Evolutionary conservation across 768 basidiomycete genomes (phyloP).

Genomic region (Rhizopogon rudus): DNA sequence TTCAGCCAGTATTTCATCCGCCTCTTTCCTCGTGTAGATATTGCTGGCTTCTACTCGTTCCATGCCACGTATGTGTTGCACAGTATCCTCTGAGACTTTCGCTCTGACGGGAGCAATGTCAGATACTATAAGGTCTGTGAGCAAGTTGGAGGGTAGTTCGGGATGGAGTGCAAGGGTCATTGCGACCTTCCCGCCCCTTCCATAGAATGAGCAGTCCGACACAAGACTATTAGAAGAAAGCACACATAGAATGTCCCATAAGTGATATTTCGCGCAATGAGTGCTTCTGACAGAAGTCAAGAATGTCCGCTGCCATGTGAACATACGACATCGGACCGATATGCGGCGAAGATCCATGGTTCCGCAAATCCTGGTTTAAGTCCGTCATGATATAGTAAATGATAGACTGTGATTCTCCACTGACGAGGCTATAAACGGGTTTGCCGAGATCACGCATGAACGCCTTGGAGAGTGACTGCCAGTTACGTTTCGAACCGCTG

Average conservation of each 20-base stretch:
- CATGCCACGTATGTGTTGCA: constrained; percentile 68
- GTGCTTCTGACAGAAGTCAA: constrained; percentile 56
- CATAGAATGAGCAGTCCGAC: not conserved
- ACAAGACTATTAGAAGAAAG: constrained; percentile 3
- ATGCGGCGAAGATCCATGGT: constrained; percentile 84
- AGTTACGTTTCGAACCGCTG: constrained; percentile 89
- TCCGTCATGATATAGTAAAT: not conserved
- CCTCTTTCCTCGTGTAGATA: constrained; percentile 62
- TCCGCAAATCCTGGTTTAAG: constrained; percentile 70
- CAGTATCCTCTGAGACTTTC: constrained; percentile 58
- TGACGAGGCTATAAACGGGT: constrained; percentile 71
- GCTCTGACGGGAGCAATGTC: constrained; percentile 76
- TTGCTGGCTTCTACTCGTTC: constrained; percentile 55
- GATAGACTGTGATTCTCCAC: constrained; percentile 7
- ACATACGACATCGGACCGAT: constrained; percentile 66
- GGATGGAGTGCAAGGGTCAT: constrained; percentile 60
- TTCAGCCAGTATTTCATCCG: constrained; percentile 55
- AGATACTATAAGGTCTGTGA: constrained; percentile 62
- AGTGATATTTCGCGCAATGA: constrained; percentile 60
- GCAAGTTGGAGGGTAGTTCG: constrained; percentile 33
- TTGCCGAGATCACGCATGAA: constrained; percentile 60
- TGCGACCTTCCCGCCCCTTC: constrained; percentile 83
- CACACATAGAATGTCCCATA: constrained; percentile 89
- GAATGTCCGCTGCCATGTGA: constrained; percentile 76
- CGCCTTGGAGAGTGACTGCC: constrained; percentile 74